Conservation (phyloP, 306 rosid species). For the cucumber (Cucumis sativus) region Cucumber_9930_V3 NC_026657.2:29934501-29935000, state of each 20-base stretch:
- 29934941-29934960: no score
- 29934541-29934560: no score
- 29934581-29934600: no score
- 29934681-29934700: background rate
- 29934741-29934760: no score
- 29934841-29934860: background rate
- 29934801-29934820: no score
- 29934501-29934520: no score
- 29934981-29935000: background rate
- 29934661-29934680: no score
- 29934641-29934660: no score
- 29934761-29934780: background rate
- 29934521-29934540: no score
- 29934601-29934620: no score
- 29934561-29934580: no score
- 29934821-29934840: background rate
- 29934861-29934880: background rate
- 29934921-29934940: background rate
- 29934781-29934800: background rate
- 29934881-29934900: conserved; percentile 2
- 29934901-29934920: background rate
- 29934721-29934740: background rate
- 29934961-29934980: background rate
- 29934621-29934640: no score
- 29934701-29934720: background rate